Base-by-base conservation (phyloP, 2,329 filamentous ascomycete species). In the Balansia obtecta region DNA sequence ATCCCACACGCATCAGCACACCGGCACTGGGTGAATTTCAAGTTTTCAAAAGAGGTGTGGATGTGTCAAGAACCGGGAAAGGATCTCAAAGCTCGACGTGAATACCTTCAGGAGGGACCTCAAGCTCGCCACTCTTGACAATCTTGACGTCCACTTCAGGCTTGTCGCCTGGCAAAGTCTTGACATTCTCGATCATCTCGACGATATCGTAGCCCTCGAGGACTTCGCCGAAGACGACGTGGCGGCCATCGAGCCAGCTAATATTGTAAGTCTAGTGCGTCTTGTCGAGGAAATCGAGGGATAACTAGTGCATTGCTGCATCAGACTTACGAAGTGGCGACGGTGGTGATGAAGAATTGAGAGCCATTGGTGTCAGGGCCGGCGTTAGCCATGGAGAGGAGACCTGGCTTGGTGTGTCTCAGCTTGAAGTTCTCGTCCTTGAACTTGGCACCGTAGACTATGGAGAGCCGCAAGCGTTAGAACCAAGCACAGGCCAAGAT, bases 361-460 rank as follows among this genome's bases (percentile, higher is more conserved):
- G 84, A 88, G 65, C 87, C 86, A 66, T 90, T 90, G 75, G 87
- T 93, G 70, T 93, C 86, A 68, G 82, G 79, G 68, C 86, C 86
- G 54, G 85, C 80, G 71, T 90, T 90, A 69, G 85, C 87, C 87
- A 88, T 93, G 70, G 85, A 88, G 57, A 93, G 74, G 48, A 88
- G 73, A 62, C 87, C 87, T 70, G 82, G 84, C 79, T 88, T 89
- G 75, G 77, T 80, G 82, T 94, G 88, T 79, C 89, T 90, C 65
- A 91, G 78, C 83, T 93, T 91, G 79, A 94, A 93, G 84, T 91
- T 93, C 82, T 94, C 87, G 63, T 94, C 87, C 57, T 80, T 71
- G 73, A 93, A 93, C 72, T 86, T 87, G 60, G 79, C 75, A 62
- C 87, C 87, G 67, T 91, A 93, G 74, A 93, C 80, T 83, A 55